Percentiles rank a stretch among this genome's conserved stretches.
These are phyloP conservation scores for Caulochytrium protostelioides DNA, from an alignment of 371 early-diverging fungal species.

Conservation along the genomic window DNA sequence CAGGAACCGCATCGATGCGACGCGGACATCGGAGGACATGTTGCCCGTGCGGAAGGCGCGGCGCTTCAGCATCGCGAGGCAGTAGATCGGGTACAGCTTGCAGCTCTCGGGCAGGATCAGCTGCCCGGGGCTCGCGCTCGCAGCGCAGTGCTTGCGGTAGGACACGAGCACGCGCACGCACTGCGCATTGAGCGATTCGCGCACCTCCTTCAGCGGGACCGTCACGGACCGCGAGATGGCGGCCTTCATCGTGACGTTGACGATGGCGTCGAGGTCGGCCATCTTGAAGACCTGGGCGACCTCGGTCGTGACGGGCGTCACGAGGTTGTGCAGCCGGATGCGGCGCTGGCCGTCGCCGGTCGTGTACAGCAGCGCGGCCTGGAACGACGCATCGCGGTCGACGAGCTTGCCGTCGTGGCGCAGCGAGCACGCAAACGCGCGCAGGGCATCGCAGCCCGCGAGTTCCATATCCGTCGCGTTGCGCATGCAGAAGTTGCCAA, in stretches of 20 bases:
- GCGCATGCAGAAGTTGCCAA: constrained; percentile 79
- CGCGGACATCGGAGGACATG: constrained; percentile 50
- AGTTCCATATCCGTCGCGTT: constrained; percentile 80
- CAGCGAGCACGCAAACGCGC: constrained; percentile 53
- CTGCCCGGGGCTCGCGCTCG: constrained; percentile 66
- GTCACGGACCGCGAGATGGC: constrained; percentile 38
- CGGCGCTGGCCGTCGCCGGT: constrained; percentile 66
- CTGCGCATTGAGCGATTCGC: constrained; percentile 58
- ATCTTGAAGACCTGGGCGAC: constrained; percentile 62
- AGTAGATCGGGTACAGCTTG: constrained; percentile 82
- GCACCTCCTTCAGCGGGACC: constrained; percentile 47
- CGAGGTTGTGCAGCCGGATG: constrained; percentile 71
- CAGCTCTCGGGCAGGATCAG: constrained; percentile 87
- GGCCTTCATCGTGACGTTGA: constrained; percentile 58
- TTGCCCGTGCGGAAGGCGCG: constrained; percentile 44
- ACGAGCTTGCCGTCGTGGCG: constrained; percentile 73
- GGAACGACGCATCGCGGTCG: constrained; percentile 63
- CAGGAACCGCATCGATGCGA: constrained; percentile 48
- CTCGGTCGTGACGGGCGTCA: constrained; percentile 48
- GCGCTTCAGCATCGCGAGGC: constrained; percentile 59
- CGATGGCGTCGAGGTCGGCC: constrained; percentile 78
- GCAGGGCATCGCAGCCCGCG: constrained; percentile 63
- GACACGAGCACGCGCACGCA: constrained; percentile 74
- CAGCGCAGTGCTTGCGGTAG: constrained; percentile 79
- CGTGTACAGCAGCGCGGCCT: constrained; percentile 81